Evolutionary conservation across 176 grass and related monocot genomes (phyloP).

Genomic region (Areca catechu): DNA sequence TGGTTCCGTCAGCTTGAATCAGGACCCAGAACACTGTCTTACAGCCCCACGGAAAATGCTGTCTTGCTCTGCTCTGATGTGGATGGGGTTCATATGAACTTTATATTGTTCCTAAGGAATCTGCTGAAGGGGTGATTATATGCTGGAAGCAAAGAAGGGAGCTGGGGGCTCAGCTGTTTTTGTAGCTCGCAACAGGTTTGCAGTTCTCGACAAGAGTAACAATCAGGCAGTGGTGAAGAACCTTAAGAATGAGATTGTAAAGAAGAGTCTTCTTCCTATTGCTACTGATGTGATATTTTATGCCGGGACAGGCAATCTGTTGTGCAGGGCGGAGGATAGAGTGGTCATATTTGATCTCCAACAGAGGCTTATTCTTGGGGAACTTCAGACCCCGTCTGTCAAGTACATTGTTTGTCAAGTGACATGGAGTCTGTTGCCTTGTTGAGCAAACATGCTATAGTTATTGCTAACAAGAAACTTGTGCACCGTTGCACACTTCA

Average conservation of each 20-base stretch:
- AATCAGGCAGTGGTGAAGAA: constrained; percentile 80
- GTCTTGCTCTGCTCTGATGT: constrained; percentile 80
- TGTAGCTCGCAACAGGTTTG: constrained; percentile 77
- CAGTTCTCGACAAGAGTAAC: constrained; percentile 80
- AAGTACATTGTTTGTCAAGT: constrained; percentile 82
- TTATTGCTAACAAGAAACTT: constrained; percentile 87
- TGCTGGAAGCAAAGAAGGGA: constrained; percentile 79
- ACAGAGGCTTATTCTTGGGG: constrained; percentile 74
- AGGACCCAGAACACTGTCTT: constrained; percentile 69
- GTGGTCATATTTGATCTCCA: constrained; percentile 89
- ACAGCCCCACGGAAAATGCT: constrained; percentile 89
- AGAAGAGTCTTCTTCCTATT: constrained; percentile 79
- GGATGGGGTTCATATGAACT: constrained; percentile 92
- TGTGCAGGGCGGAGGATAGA: constrained; percentile 81
- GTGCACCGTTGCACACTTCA: constrained; percentile 82
- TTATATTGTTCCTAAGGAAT: constrained; percentile 71
- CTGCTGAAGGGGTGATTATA: constrained; percentile 60
- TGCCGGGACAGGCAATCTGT: constrained; percentile 76
- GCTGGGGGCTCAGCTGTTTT: constrained; percentile 69
- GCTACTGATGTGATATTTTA: constrained; percentile 84
- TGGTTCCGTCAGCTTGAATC: constrained; percentile 71
- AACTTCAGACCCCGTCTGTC: constrained; percentile 69
- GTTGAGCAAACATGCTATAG: constrained; percentile 87
- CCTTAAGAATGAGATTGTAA: constrained; percentile 88
- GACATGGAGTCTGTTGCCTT: constrained; percentile 97